Evolutionary conservation across 495 filamentous ascomycete species (phyloP).

Genomic region (Annulohypoxylon nitens): DNA sequence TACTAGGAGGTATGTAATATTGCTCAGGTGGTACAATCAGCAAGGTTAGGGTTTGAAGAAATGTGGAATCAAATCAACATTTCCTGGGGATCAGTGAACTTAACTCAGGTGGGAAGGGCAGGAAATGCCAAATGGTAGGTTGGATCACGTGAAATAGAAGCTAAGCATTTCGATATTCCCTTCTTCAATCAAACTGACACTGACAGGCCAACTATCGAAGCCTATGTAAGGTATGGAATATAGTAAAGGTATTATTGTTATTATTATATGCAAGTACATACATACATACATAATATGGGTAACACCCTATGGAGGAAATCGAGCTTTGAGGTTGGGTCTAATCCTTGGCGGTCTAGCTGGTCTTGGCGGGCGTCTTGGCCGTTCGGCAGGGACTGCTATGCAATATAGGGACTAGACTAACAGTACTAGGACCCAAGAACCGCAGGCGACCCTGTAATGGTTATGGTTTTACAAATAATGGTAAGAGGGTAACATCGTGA

Average conservation of each 20-base stretch:
- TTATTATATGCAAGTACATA: not conserved
- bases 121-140: not conserved
- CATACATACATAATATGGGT: not conserved
- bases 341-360: conserved; percentile 28
- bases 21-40: not conserved
- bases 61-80: conserved; percentile 18
- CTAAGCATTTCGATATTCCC: not conserved
- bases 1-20: not conserved
- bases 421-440: conserved; percentile 20
- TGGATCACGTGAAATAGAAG: conserved; percentile 23
- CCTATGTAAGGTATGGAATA: not conserved
- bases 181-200: not conserved
- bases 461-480: conserved; percentile 50
- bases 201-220: not conserved
- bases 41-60: not conserved
- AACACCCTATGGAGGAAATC: conserved; percentile 8
- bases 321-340: not conserved
- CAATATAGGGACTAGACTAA: conserved; percentile 1
- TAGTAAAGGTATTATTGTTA: not conserved
- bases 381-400: conserved; percentile 24
- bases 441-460: conserved; percentile 38
- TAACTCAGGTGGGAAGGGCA: not conserved
- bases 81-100: not conserved
- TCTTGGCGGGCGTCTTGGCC: conserved; percentile 27
- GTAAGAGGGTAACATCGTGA: conserved; percentile 40